Evolutionary conservation across 805 yeast species (phyloP), one percentile per base, ranked within the genome.

Genomic region (Candida arabinofermentans): DNA sequence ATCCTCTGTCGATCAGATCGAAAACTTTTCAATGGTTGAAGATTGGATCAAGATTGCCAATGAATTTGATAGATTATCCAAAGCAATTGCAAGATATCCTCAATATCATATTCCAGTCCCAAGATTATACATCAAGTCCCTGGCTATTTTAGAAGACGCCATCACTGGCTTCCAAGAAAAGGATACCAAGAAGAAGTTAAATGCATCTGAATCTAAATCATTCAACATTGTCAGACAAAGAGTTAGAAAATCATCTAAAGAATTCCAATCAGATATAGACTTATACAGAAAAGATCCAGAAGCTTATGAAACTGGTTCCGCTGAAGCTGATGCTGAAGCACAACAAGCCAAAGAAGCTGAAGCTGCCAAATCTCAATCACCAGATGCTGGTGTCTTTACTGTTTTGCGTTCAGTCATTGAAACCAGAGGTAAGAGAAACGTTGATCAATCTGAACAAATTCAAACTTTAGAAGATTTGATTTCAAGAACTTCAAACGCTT

Each of bases 391-490:
- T 42, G 80, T 89, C 42, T 88, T 90, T 70, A 70, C 80, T 43
- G 78, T 85, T 27, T 73, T 93, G 61, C 77, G 83, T 61, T 65
- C 79, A 41, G 81, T 93, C 43, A 70, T 85, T 46, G 98, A 93
- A 65, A 74, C 89, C 37, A 83, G 99, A 69, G 99, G 99, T 72
- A 90, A 90, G 74, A 91, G 87, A 73, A 89, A 87, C 63, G 84
- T 88, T 48, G 96, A 91, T 64, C 79, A 82, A 49, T 64, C 61
- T 48, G 95, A 86, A 64, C 96, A 91, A 65, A 78, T 89, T 50
- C 67, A 69, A 42, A 70, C 74, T 34, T 72, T 93, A 58, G 96
- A 86, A 67, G 72, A 70, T 36, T 70, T 86, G 48, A 53, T 75
- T 37, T 55, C 66, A 9, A 72, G 82, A 42, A 69, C 77, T 9